Conservation (phyloP, 2,329 filamentous ascomycete genomes). For the Graphiopsis chlorocephala region DNA sequence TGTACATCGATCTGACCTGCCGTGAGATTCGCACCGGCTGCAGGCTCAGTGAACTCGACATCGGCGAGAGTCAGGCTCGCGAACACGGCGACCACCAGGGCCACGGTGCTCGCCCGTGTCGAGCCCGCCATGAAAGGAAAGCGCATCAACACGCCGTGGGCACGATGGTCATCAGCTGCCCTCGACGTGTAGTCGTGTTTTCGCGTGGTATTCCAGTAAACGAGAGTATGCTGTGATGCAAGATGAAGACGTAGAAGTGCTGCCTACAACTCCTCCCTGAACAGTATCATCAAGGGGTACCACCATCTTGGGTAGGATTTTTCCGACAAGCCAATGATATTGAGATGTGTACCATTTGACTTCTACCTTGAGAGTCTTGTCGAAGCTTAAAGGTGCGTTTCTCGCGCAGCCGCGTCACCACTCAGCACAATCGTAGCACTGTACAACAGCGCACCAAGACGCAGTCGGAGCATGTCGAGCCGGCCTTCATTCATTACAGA, state of each 20-base stretch:
- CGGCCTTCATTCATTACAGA: not conserved
- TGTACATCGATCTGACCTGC: conserved; percentile 49
- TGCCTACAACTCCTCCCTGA: not conserved
- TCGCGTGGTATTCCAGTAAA: not conserved
- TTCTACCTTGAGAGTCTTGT: not conserved
- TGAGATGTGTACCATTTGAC: not conserved
- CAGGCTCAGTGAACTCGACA: conserved; percentile 54
- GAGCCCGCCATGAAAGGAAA: not conserved
- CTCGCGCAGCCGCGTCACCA: conserved; percentile 11
- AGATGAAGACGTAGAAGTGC: not conserved
- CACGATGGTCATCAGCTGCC: not conserved
- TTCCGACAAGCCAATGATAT: not conserved
- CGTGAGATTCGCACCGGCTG: conserved; percentile 49
- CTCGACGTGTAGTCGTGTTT: not conserved
- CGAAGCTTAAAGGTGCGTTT: not conserved
- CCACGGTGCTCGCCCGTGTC: not conserved
- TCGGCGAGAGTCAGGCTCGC: conserved; percentile 49
- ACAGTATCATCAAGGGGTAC: not conserved
- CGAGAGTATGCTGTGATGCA: not conserved
- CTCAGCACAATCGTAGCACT: not conserved
- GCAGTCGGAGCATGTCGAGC: no score
- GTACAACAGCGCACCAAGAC: not conserved
- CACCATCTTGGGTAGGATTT: not conserved
- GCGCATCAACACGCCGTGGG: not conserved
- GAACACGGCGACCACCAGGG: conserved; percentile 23